These are phyloP conservation scores for Aspergillus phoenicis DNA, from an alignment of 2,329 filamentous ascomycete species.

Conservation along the genomic window DNA sequence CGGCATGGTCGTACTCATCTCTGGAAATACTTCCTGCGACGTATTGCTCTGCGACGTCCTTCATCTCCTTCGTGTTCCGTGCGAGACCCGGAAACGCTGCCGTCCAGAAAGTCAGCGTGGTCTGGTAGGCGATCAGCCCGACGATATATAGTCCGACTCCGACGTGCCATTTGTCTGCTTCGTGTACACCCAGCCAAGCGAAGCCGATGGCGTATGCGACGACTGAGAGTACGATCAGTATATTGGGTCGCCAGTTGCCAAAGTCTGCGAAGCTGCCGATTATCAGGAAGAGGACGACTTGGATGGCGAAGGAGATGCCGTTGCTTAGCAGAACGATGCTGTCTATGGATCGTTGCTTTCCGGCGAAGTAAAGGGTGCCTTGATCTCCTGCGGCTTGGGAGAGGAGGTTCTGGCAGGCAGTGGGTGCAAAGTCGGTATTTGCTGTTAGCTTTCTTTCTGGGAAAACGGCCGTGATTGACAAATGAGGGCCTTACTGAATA, in stretches of 20 bases:
- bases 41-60: constrained; percentile 54
- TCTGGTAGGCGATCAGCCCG: constrained; percentile 67
- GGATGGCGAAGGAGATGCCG: constrained; percentile 68
- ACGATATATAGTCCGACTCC: constrained; percentile 67
- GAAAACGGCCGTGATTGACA: neutral
- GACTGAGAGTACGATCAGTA: constrained; percentile 63
- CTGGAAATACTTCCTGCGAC: constrained; percentile 57
- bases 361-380: constrained; percentile 58
- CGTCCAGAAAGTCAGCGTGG: constrained; percentile 69
- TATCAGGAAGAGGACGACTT: constrained; percentile 56
- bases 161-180: constrained; percentile 60
- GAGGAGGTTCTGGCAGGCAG: constrained; percentile 66
- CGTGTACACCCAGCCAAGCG: constrained; percentile 68
- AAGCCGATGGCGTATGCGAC: constrained; percentile 67
- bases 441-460: neutral
- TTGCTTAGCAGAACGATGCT: constrained; percentile 67
- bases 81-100: constrained; percentile 64
- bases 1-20: constrained; percentile 62
- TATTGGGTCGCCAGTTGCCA: constrained; percentile 64
- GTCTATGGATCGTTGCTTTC: constrained; percentile 61
- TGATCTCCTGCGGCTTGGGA: constrained; percentile 61
- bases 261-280: constrained; percentile 61
- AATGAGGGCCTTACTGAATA: constrained; percentile 53
- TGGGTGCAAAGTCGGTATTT: constrained; percentile 58
- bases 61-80: constrained; percentile 55